Evolutionary conservation across 148 eudicot genomes (phyloP).

Genomic region (Silene uniflora): DNA sequence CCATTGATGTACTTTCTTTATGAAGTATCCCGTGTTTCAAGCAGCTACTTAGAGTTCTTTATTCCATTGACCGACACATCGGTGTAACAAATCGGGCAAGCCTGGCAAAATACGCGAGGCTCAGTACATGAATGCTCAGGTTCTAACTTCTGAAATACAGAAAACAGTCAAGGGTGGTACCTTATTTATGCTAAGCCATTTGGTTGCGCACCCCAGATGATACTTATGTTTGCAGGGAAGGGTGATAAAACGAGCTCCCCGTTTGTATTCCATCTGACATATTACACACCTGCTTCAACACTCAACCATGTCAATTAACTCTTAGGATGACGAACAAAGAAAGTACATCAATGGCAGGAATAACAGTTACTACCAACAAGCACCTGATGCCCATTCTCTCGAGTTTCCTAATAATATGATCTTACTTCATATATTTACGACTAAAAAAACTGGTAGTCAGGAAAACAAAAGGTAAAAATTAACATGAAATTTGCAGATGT

Average conservation of each 20-base stretch:
- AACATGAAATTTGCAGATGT: too few species aligned
- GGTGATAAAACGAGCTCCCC: conserved; percentile 60
- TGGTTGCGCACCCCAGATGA: conserved; percentile 72
- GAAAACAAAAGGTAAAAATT: too few species aligned
- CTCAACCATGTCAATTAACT: background rate
- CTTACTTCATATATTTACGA: too few species aligned
- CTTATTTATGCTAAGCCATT: conserved; percentile 95
- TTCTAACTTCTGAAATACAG: background rate
- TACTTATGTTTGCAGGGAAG: conserved; percentile 96
- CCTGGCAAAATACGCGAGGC: conserved; percentile 38
- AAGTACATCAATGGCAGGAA: background rate
- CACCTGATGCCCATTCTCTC: too few species aligned
- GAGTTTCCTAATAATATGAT: too few species aligned
- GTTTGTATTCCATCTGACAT: conserved; percentile 95
- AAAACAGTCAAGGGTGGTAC: conserved; percentile 26
- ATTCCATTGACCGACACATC: conserved; percentile 46
- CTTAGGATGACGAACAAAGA: background rate
- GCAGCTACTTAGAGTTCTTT: conserved; percentile 34
- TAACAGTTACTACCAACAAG: background rate
- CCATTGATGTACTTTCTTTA: too few species aligned
- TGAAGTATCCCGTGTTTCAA: background rate
- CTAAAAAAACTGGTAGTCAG: too few species aligned
- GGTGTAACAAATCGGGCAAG: conserved; percentile 90
- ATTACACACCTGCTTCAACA: conserved; percentile 71
- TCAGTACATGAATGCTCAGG: background rate